These are phyloP conservation scores for Talaromyces funiculosus DNA, from an alignment of 2,329 filamentous ascomycete species.

Conservation along the genomic window DNA sequence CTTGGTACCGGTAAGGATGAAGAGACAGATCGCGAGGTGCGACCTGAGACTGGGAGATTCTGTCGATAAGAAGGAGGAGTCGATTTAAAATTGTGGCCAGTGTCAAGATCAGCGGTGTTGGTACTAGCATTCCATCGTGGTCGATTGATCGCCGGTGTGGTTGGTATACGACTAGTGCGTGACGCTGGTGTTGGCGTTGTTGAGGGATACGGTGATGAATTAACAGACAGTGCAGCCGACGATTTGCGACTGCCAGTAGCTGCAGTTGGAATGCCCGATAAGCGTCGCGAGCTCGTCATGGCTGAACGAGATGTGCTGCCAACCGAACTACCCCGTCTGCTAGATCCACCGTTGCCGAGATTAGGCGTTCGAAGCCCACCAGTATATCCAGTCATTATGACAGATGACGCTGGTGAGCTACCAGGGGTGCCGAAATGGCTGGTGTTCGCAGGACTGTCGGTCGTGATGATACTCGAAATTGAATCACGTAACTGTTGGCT, in stretches of 20 bases:
- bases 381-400: constrained; percentile 50
- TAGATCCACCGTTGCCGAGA: constrained; percentile 35
- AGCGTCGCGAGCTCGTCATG: constrained; percentile 36
- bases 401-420: constrained; percentile 64
- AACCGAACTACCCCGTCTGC: constrained; percentile 44
- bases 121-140: constrained; percentile 69
- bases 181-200: constrained; percentile 49
- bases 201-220: constrained; percentile 26
- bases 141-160: constrained; percentile 45
- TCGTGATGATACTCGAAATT: constrained; percentile 84
- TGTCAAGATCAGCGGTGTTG: constrained; percentile 58
- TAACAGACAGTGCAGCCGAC: constrained; percentile 30
- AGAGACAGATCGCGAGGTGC: constrained; percentile 28
- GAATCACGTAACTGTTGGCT: constrained; percentile 82
- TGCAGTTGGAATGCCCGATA: constrained; percentile 34
- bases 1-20: constrained; percentile 33
- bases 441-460: constrained; percentile 65
- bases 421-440: constrained; percentile 67
- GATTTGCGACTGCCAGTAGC: constrained; percentile 30
- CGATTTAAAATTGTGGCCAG: constrained; percentile 64
- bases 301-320: constrained; percentile 36
- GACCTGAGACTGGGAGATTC: constrained; percentile 24
- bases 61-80: constrained; percentile 52
- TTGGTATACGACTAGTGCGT: constrained; percentile 37
- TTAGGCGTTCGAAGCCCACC: constrained; percentile 41